phyloP scores from a whole-genome alignment of 306 rosid species.

The Inga leiocalycina region DNA sequence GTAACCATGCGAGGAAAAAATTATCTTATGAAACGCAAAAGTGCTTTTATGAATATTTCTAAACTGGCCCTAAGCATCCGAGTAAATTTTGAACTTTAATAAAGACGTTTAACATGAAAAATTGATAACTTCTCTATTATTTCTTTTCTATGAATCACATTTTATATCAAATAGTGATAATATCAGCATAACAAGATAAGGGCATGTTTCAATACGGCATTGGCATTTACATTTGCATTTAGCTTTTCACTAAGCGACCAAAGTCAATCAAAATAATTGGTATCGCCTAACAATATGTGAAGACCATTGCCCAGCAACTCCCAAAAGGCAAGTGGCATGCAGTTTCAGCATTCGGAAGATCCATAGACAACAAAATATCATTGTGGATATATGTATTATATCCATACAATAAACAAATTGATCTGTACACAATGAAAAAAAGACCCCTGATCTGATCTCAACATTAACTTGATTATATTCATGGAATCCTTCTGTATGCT shows the following conservation, averaged over 20 bases:
- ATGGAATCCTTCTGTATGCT: conserved; percentile 53
- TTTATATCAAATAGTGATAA: neutral
- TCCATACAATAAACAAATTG: conserved; percentile 59
- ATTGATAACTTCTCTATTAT: neutral
- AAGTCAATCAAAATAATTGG: conserved; percentile 34
- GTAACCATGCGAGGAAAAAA: too few species aligned
- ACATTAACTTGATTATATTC: conserved; percentile 36
- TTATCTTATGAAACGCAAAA: too few species aligned
- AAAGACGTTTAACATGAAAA: neutral
- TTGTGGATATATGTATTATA: conserved; percentile 49
- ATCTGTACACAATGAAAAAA: conserved; percentile 60
- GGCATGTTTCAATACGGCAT: neutral
- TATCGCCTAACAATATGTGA: conserved; percentile 32
- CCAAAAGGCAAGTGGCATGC: conserved; percentile 30
- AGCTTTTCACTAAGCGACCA: conserved; percentile 5
- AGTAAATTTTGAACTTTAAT: neutral
- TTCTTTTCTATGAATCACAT: neutral
- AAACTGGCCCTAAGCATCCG: neutral
- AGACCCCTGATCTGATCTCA: conserved; percentile 43
- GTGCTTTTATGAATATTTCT: too few species aligned
- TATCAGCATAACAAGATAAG: neutral
- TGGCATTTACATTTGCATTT: neutral
- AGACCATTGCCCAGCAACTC: conserved; percentile 33
- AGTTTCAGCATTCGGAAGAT: conserved; percentile 39
- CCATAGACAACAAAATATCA: conserved; percentile 41